A percentile compares a stretch with the other conserved stretches of the same genome.
Evolutionary conservation across 2,329 filamentous ascomycete species (phyloP).

Genomic region (Aspergillus novofumigatus): DNA sequence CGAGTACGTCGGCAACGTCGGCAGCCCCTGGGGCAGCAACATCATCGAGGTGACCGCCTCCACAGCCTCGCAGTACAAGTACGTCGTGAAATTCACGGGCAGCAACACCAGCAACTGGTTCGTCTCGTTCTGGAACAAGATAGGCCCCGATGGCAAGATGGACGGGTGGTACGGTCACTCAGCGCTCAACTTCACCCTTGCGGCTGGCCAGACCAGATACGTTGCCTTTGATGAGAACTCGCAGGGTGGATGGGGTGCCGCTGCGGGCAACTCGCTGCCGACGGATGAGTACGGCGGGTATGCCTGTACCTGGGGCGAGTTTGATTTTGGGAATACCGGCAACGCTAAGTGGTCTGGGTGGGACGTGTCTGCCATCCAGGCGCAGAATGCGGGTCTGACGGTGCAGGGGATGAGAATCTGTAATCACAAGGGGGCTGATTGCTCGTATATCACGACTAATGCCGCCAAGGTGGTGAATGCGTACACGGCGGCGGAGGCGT

Average conservation of each 20-base stretch:
- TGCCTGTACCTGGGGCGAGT: slow-evolving; percentile 36
- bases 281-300: slow-evolving; percentile 28
- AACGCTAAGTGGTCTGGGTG: slow-evolving; percentile 37
- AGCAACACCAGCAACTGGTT: slow-evolving; percentile 28
- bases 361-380: slow-evolving; percentile 38
- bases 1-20: slow-evolving; percentile 34
- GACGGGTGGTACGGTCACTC: slow-evolving; percentile 35
- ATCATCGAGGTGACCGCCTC: slow-evolving; percentile 32
- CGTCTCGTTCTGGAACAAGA: slow-evolving; percentile 39
- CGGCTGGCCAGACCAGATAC: slow-evolving; percentile 29
- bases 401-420: slow-evolving; percentile 37
- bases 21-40: slow-evolving; percentile 39
- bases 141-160: slow-evolving; percentile 31
- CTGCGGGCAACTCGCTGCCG: slow-evolving; percentile 23
- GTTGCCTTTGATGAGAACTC: slow-evolving; percentile 38
- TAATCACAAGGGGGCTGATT: slow-evolving; percentile 19
- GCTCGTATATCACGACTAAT: slow-evolving; percentile 25
- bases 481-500: slow-evolving; percentile 23
- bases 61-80: slow-evolving; percentile 32
- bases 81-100: slow-evolving; percentile 33
- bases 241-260: slow-evolving; percentile 35
- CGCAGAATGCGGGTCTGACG: slow-evolving; percentile 23
- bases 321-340: slow-evolving; percentile 29
- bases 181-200: slow-evolving; percentile 29
- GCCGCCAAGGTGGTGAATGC: slow-evolving; percentile 23